Percentiles rank a stretch among this genome's conserved stretches.
These are phyloP conservation scores for Hypoxylon lenormandii DNA, from an alignment of 495 filamentous ascomycete genomes.

Conservation along the genomic window DNA sequence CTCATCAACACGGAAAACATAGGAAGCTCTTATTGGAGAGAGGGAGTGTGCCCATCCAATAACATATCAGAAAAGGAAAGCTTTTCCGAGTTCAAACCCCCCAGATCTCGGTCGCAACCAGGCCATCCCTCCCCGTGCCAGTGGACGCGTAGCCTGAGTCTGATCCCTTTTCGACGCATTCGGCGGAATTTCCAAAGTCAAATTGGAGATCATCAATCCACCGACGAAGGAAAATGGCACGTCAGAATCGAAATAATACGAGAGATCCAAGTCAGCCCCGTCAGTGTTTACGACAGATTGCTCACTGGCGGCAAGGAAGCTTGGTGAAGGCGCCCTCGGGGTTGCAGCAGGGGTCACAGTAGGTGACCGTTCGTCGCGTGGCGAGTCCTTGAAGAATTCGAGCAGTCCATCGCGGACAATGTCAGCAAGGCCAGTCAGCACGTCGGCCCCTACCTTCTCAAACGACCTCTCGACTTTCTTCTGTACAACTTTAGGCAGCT, in stretches of 20 bases:
- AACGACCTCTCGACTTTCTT: conserved; percentile 46
- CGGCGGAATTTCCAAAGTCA: conserved; percentile 18
- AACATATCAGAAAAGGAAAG: neutral
- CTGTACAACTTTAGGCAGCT: conserved; percentile 43
- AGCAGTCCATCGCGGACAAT: conserved; percentile 42
- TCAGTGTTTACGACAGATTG: conserved; percentile 15
- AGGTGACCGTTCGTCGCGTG: conserved; percentile 39
- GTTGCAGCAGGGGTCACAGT: conserved; percentile 40
- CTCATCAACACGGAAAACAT: conserved; percentile 2
- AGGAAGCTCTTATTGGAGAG: conserved; percentile 2
- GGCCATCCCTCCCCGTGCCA: conserved; percentile 24
- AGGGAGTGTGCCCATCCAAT: conserved; percentile 5
- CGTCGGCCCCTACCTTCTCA: conserved; percentile 41
- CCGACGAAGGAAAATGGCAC: conserved; percentile 12
- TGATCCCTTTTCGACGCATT: conserved; percentile 34
- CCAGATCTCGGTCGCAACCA: conserved; percentile 19
- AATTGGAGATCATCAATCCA: conserved; percentile 23
- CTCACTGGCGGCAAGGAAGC: conserved; percentile 20
- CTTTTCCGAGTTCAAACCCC: neutral
- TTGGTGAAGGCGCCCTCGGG: conserved; percentile 43
- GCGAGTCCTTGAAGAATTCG: conserved; percentile 43
- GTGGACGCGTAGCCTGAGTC: conserved; percentile 49
- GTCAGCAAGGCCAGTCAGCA: conserved; percentile 41
- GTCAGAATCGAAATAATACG: conserved; percentile 23
- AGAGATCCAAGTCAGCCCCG: conserved; percentile 30